Base-by-base conservation (phyloP, 495 filamentous ascomycete genomes). In the Staphylotrichum tortipilum region DNA sequence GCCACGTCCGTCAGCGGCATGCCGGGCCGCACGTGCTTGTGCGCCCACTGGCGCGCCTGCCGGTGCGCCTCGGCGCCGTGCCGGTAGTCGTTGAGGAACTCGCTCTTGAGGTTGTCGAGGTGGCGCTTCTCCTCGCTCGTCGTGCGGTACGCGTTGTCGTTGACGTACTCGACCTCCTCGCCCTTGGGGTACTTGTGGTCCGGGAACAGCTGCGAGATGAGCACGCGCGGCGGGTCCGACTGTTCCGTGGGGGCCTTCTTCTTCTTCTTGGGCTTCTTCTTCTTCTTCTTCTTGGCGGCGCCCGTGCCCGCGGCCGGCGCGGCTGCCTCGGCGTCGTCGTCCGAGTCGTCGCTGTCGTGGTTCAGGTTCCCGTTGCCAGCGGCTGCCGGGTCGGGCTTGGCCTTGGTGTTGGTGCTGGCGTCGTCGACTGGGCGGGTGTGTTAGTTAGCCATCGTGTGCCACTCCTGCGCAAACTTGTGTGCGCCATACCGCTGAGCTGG, bases 81-180 rank as follows among this genome's bases (percentile, higher is more conserved):
- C 55, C 89, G 85, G 62, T 94, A 94, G 59, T 95, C 89, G 30
- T 75, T 78, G 45, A 94, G 66, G 70, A 90, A 94, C 46, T 91
- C 86, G 60, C 78, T 84, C 68, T 90, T 82, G 70, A 89, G 77
- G 58, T 84, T 83, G 62, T 89, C 84, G 28, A 92, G 71, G 58
- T 92, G 86, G 46, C 88, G 80, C 70, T 90, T 87, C 72, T 95
- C 89, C 68, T 92, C 88, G 62, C 76, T 80, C 23, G 89, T 94
- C 22, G 84, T 92, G 45, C 89, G 86, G 61, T 83, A 85, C 37
- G 76, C 64, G 63, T 92, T 94, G 51, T 91, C 87, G 58, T 88
- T 76, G 52, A 73, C 65, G 47, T 83, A 83, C 54, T 90, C 86
- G 59, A 82, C 80, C 64, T 91, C 86, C 67, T 94, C 79, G 50